Evolutionary conservation across 2,329 filamentous ascomycete genomes (phyloP).

Genomic region (Exophiala spinifera): DNA sequence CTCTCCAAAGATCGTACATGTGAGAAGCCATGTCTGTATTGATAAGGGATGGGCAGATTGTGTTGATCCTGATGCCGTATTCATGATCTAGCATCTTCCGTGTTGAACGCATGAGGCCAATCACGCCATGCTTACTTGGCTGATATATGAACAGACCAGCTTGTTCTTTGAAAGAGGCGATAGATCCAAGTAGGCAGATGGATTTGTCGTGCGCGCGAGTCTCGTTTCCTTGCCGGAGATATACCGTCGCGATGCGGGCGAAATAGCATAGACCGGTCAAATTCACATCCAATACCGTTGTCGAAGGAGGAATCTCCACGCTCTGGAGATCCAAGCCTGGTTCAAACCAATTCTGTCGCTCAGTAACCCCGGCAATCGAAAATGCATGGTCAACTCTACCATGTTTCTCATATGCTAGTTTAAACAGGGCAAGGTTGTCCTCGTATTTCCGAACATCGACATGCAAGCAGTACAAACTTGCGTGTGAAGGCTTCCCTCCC

Average conservation of each 20-base stretch:
- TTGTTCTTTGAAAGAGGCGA: conserved; percentile 48
- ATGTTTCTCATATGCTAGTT: conserved; percentile 42
- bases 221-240: conserved; percentile 41
- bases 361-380: conserved; percentile 46
- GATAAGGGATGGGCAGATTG: conserved; percentile 45
- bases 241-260: conserved; percentile 48
- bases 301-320: conserved; percentile 32
- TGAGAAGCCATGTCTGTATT: conserved; percentile 37
- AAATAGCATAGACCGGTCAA: conserved; percentile 47
- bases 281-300: conserved; percentile 46
- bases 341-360: conserved; percentile 46
- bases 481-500: neutral
- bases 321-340: conserved; percentile 42
- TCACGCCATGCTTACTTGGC: conserved; percentile 48
- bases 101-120: conserved; percentile 48
- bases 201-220: conserved; percentile 37
- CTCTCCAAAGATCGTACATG: conserved; percentile 37
- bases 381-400: conserved; percentile 49
- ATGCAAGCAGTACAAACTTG: conserved; percentile 33
- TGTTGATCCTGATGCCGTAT: conserved; percentile 42
- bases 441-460: conserved; percentile 45
- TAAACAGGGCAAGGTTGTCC: conserved; percentile 47
- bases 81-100: conserved; percentile 25
- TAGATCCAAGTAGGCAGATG: conserved; percentile 43
- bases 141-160: conserved; percentile 48